Evolutionary conservation across 495 filamentous ascomycete genomes (phyloP).

Genomic region (Aspergillus kassunensis): DNA sequence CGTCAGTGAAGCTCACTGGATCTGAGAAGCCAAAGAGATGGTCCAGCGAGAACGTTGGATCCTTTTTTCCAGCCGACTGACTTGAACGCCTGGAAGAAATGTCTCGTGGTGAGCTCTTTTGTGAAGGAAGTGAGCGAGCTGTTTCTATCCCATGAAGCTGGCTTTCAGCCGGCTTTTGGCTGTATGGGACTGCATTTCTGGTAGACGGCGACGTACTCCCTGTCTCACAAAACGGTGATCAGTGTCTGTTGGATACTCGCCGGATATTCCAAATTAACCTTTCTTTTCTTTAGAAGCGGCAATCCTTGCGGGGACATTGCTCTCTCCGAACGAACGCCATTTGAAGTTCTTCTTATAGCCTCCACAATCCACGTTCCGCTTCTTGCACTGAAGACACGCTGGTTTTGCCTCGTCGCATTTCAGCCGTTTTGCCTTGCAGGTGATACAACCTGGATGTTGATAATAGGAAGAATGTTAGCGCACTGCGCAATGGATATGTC

Average conservation of each 20-base stretch:
- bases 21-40: constrained; percentile 10
- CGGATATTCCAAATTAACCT: constrained; percentile 28
- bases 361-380: constrained; percentile 66
- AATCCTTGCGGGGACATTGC: constrained; percentile 49
- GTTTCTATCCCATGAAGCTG: constrained; percentile 10
- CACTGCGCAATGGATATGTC: constrained; percentile 20
- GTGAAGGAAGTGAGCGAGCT: neutral
- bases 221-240: constrained; percentile 11
- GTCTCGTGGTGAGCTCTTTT: neutral
- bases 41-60: constrained; percentile 9
- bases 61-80: constrained; percentile 1
- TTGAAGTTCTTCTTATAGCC: constrained; percentile 84
- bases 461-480: constrained; percentile 31
- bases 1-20: constrained; percentile 11
- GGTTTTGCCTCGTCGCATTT: constrained; percentile 83
- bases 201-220: constrained; percentile 9
- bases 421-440: constrained; percentile 75
- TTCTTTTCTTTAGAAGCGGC: constrained; percentile 44
- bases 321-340: constrained; percentile 76
- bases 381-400: constrained; percentile 67
- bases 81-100: constrained; percentile 3
- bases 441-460: constrained; percentile 61
- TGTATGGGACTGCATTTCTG: constrained; percentile 8
- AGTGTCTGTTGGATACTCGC: neutral
- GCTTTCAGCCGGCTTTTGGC: neutral